Evolutionary conservation across 1,284 basidiomycete genomes (phyloP).

Genomic region (Boletus hoseneyae): DNA sequence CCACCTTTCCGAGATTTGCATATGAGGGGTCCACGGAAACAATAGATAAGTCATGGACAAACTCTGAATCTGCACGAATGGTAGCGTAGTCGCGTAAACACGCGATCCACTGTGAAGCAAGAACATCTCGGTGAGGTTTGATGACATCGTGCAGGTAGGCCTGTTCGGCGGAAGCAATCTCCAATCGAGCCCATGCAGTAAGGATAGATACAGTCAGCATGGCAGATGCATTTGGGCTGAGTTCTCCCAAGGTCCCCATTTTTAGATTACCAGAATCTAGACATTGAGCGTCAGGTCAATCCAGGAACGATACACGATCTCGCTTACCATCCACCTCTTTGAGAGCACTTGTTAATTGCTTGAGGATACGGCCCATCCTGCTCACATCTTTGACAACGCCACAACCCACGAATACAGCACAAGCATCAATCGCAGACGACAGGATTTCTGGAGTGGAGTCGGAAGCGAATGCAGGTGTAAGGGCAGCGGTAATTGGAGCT

Average conservation of each 20-base stretch:
- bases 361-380: slow-evolving; percentile 93
- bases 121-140: slow-evolving; percentile 71
- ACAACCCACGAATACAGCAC: slow-evolving; percentile 93
- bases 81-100: slow-evolving; percentile 90
- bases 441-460: slow-evolving; percentile 96
- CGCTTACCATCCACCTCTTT: slow-evolving; percentile 79
- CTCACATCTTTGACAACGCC: slow-evolving; percentile 91
- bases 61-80: slow-evolving; percentile 86
- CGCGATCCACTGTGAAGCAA: slow-evolving; percentile 87
- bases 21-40: slow-evolving; percentile 78
- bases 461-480: slow-evolving; percentile 95
- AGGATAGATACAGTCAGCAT: slow-evolving; percentile 94
- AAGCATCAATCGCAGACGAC: slow-evolving; percentile 89
- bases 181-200: slow-evolving; percentile 94
- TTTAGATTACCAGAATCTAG: slow-evolving; percentile 80
- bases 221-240: slow-evolving; percentile 91
- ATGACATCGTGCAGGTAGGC: slow-evolving; percentile 81
- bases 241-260: slow-evolving; percentile 83
- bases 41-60: slow-evolving; percentile 65
- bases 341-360: slow-evolving; percentile 83
- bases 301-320: background rate
- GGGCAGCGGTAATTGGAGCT: slow-evolving; percentile 95
- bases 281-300: slow-evolving; percentile 11
- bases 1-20: slow-evolving; percentile 85
- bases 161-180: slow-evolving; percentile 76